Evolutionary conservation across 2,329 filamentous ascomycete genomes (phyloP), one percentile per base, ranked within the genome.

Genomic region (Fusarium avenaceum): DNA sequence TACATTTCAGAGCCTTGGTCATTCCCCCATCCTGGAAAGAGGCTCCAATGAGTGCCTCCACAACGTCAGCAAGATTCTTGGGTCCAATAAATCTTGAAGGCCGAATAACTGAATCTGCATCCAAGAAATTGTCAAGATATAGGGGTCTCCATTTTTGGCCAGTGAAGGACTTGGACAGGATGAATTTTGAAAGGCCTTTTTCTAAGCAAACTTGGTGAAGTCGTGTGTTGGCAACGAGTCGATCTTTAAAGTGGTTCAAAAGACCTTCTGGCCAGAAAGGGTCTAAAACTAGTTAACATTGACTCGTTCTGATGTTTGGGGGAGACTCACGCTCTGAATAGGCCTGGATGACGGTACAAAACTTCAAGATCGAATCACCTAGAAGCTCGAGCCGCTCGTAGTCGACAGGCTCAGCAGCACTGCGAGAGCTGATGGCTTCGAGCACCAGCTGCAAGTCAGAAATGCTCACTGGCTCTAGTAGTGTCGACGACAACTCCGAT

Each of bases 371-470:
- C 0, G 89, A 89, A 73, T 98, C 95, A 0, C 96, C 96, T 0
- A 97, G 80, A 70, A 96, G 96, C 75, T 98, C 96, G 0, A 97
- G 81, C 4, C 91, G 84, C 72, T 98, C 91, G 74, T 97, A 97
- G 67, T 97, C 86, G 0, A 83, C 84, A 2, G 80, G 76, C 47
- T 89, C 88, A 4, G 78, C 74, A 0, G 92, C 88, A 2, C 83
- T 83, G 0, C 89, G 87, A 1, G 92, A 83, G 50, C 86, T 92
- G 49, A 96, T 90, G 2, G 94, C 93, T 11, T 87, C 89, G 2
- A 89, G 76, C 0, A 96, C 75, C 33, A 91, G 80, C 1, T 80
- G 77, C 4, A 87, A 67, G 65, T 91, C 78, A 0, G 77, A 76
- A 35, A 95, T 85, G 0, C 76, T 74, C 1, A 93, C 52, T 1